Conservation (phyloP, 2,329 filamentous ascomycete species). For the Acephala macrosclerotiorum region DNA sequence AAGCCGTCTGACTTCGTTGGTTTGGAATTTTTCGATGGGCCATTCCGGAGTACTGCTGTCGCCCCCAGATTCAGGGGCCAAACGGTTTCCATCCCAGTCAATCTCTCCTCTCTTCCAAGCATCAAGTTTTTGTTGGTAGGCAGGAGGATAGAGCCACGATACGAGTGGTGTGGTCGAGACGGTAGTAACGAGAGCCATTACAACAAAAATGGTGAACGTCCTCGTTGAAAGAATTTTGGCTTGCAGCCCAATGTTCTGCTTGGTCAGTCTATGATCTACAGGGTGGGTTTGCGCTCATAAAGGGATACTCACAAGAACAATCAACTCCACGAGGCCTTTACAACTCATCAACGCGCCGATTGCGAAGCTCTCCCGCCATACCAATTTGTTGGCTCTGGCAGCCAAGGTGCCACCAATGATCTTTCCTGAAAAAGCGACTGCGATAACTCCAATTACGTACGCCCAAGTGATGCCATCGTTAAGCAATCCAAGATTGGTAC, state of each 20-base stretch:
- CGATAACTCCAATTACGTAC: constrained; percentile 85
- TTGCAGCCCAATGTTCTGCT: constrained; percentile 79
- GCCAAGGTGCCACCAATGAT: constrained; percentile 83
- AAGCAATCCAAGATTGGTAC: constrained; percentile 85
- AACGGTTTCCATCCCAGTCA: constrained; percentile 78
- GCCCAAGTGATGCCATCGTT: constrained; percentile 85
- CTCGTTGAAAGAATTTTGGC: constrained; percentile 80
- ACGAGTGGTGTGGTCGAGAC: constrained; percentile 84
- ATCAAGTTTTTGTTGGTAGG: constrained; percentile 77
- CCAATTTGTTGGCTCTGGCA: constrained; percentile 75
- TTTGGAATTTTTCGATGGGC: constrained; percentile 57
- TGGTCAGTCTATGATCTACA: constrained; percentile 12
- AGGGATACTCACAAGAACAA: constrained; percentile 78
- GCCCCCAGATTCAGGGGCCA: constrained; percentile 44
- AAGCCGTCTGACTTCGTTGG: constrained; percentile 65
- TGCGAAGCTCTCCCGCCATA: constrained; percentile 89
- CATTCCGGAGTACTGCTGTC: constrained; percentile 45
- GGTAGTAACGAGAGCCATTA: constrained; percentile 90
- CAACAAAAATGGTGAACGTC: constrained; percentile 93
- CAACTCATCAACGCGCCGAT: constrained; percentile 96
- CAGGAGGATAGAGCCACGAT: constrained; percentile 75
- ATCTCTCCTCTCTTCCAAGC: constrained; percentile 86
- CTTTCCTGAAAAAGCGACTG: constrained; percentile 84
- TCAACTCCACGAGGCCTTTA: constrained; percentile 92
- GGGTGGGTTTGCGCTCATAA: neutral